Percentiles rank a stretch among this genome's conserved stretches.
phyloP scores from a whole-genome alignment of 75 land plant genomes.

The Adiantum capillusveneris region DNA sequence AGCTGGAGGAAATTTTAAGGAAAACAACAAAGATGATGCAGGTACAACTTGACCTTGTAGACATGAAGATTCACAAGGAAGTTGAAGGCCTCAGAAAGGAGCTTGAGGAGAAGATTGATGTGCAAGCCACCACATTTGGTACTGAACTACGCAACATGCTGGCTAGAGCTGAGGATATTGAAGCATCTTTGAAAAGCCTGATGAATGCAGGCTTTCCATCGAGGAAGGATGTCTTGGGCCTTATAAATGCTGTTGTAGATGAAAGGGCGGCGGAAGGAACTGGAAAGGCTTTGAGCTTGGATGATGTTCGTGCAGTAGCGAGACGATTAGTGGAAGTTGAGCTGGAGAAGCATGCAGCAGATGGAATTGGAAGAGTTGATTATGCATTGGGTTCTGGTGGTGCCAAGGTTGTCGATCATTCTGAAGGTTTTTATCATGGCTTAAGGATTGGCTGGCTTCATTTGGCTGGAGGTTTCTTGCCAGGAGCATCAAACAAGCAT shows the following conservation, averaged over 20 bases:
- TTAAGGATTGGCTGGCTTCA: conserved; percentile 12
- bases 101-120: conserved; percentile 42
- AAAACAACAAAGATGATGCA: conserved; percentile 69
- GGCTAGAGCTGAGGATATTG: conserved; percentile 32
- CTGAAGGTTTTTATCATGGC: conserved; percentile 41
- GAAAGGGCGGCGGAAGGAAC: conserved; percentile 21
- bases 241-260: conserved; percentile 42
- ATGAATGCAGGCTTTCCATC: conserved; percentile 28
- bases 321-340: conserved; percentile 62
- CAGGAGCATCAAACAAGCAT: conserved; percentile 28
- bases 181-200: conserved; percentile 33
- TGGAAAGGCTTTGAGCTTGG: conserved; percentile 42
- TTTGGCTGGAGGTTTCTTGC: conserved; percentile 8
- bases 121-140: conserved; percentile 26
- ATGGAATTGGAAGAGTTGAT: conserved; percentile 88
- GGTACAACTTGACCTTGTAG: conserved; percentile 76
- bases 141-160: conserved; percentile 40
- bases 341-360: conserved; percentile 88
- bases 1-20: conserved; percentile 56
- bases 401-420: conserved; percentile 68
- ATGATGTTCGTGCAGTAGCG: conserved; percentile 58
- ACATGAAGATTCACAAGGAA: conserved; percentile 59
- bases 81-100: conserved; percentile 50
- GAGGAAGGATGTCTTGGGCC: conserved; percentile 43
- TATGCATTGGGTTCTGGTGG: conserved; percentile 88